Percentiles rank a stretch among this genome's conserved stretches.
phyloP scores from a whole-genome alignment of 2,329 filamentous ascomycete genomes.

The Xylaria digitata region DNA sequence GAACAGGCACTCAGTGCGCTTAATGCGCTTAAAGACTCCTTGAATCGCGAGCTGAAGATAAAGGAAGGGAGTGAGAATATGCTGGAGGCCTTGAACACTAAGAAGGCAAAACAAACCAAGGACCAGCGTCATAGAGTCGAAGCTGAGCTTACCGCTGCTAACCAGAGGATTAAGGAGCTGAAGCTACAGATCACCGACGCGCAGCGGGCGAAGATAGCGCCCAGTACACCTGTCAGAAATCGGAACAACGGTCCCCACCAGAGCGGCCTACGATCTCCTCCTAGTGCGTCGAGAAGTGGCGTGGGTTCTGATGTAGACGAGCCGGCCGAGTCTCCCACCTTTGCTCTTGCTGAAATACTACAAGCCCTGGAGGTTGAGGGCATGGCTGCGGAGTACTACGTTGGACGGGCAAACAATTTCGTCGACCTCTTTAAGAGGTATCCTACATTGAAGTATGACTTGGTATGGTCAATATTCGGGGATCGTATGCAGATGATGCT shows the following conservation, averaged over 20 bases:
- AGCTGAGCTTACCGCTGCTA: constrained; percentile 90
- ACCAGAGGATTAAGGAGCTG: constrained; percentile 73
- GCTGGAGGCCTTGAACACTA: constrained; percentile 91
- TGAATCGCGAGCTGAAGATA: constrained; percentile 97
- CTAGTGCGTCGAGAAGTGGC: constrained; percentile 65
- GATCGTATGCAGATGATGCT: constrained; percentile 95
- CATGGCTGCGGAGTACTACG: constrained; percentile 94
- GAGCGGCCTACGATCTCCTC: constrained; percentile 66
- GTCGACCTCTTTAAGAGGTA: constrained; percentile 97
- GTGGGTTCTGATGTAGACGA: constrained; percentile 74
- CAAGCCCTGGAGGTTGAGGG: constrained; percentile 89
- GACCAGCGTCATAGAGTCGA: constrained; percentile 84
- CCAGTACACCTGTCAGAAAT: constrained; percentile 64
- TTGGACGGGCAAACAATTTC: constrained; percentile 88
- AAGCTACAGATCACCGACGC: constrained; percentile 70
- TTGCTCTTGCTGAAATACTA: constrained; percentile 87
- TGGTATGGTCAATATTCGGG: constrained; percentile 96
- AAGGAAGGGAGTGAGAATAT: constrained; percentile 98
- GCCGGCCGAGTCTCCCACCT: constrained; percentile 86
- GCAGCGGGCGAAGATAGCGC: constrained; percentile 61
- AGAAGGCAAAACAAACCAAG: constrained; percentile 95
- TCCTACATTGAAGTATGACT: constrained; percentile 93
- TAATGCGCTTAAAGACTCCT: constrained; percentile 80
- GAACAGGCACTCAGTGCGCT: constrained; percentile 81
- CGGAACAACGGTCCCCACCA: constrained; percentile 62